Evolutionary conservation across 108 stramenopile species (phyloP), one percentile per base, ranked within the genome.

Genomic region (Pseudonitzschia multiseries): DNA sequence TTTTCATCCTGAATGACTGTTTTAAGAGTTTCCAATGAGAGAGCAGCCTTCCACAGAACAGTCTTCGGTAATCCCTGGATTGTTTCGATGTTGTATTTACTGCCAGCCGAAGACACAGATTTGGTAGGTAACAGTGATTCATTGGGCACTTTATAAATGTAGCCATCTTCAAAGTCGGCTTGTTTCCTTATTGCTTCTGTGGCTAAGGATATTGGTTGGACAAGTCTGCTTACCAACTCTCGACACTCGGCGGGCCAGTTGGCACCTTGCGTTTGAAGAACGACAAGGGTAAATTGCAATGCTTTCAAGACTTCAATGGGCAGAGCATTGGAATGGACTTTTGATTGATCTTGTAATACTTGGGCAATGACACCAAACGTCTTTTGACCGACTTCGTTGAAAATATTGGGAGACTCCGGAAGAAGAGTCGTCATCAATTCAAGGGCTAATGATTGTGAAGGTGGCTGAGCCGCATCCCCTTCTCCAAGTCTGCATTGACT

Each of bases 101-200:
- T 63, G 68, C 73, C 18, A 43, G 42, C 14, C 65, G 72, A 66
- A 76, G 66, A 57, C n/a, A 42, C 15, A 81, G 59, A 17, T 53
- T 48, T 59, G 57, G 5, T 27, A n/a, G 26, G 0, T 31, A 33
- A 26, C 4, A 36, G 10, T 32, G 26, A 5, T 64, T 75, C 71
- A 36, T 56, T 65, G 42, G 67, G 53, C 2, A 57, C 40, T 15
- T 72, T 76, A 57, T 87, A 87, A 26, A 79, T 74, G 33, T 71
- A 87, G n/a, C 86, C 86, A 75, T 87, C 91, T 81, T 94, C 93
- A 80, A 92, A 94, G 44, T 89, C 92, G 57, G 84, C 82, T 27
- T 90, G 87, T 26, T 87, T 80, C 29, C 91, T 88, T 51, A 86
- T 85, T n/a, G 85, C 79, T 22, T 92, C 89, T n/a, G 87, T 92